Evolutionary conservation across 2,329 filamentous ascomycete species (phyloP), one percentile per base, ranked within the genome.

Genomic region (Fusarium lyarnte): DNA sequence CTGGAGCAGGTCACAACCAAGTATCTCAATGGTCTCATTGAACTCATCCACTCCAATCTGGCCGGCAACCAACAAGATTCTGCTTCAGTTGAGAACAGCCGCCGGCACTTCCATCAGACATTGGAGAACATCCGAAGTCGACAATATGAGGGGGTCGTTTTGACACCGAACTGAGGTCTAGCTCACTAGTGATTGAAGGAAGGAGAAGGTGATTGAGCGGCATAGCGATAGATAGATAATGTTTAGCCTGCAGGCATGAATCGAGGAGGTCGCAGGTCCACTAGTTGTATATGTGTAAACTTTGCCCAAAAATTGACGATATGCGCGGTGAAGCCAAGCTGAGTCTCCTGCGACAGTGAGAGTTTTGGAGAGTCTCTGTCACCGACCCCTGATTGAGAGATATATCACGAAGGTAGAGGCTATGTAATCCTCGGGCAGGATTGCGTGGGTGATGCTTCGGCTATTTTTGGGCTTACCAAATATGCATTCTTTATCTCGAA

Each of bases 21-120:
- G 83, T 99, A 98, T 81, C 89, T 99, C 71, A 99, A 99, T 79
- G 96, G 96, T 7, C 90, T 99, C 55, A 98, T 99, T 79, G 96
- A 99, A 84, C 90, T 99, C 72, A 98, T 99, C 79, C 95, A 99
- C 82, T 97, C 94, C 27, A 99, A 99, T 80, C 87, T 99, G 36
- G 92, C 92, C 74, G 94, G 92, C 63, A 96, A 94, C 79, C 92
- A 94, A 79, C 89, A 92, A 77, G 93, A 96, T 76, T 93, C 93
- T 36, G 89, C 92, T 1, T 92, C 91, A 27, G 88, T 98, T 55
- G 96, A 99, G 79, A 94, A 91, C 72, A 97, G 96, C 70, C 93
- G 92, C 81, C 94, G 94, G 79, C 96, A 99, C 83, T 99, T 99
- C 84, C 89, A 97, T 82, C 91, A 97, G 73, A 99, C 96, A 9